Percentiles rank a stretch among this genome's conserved stretches.
These are phyloP conservation scores for Syncephalastrum monosporum DNA, from an alignment of 371 early-diverging fungal genomes.

Conservation along the genomic window DNA sequence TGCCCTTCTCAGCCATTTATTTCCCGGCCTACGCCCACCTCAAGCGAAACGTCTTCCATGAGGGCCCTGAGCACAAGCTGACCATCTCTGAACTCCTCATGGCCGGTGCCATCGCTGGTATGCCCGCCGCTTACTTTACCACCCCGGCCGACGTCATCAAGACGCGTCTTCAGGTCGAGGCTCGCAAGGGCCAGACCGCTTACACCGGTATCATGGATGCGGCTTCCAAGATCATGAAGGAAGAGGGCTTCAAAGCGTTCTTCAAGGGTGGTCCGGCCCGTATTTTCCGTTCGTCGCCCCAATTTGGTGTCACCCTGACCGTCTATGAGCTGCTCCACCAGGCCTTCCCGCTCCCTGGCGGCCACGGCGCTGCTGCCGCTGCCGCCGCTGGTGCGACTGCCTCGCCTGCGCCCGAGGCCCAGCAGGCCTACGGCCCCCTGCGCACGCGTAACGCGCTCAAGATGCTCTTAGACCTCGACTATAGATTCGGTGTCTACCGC, in stretches of 20 bases:
- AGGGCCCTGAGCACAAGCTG: conserved; percentile 75
- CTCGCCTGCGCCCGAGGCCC: conserved; percentile 16
- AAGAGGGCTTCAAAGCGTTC: conserved; percentile 94
- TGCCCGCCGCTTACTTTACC: conserved; percentile 96
- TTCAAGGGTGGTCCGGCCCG: conserved; percentile 95
- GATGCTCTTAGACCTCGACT: conserved; percentile 60
- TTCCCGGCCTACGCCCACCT: conserved; percentile 95
- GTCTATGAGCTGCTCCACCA: conserved; percentile 90
- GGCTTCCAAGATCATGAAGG: conserved; percentile 79
- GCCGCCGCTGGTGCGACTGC: conserved; percentile 20
- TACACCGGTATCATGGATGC: conserved; percentile 90
- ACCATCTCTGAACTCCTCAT: conserved; percentile 77
- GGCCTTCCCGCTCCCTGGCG: conserved; percentile 66
- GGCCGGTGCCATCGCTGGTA: conserved; percentile 94
- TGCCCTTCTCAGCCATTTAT: conserved; percentile 97
- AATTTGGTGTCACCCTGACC: conserved; percentile 95
- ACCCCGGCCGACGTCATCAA: conserved; percentile 99
- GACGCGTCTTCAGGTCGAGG: conserved; percentile 95
- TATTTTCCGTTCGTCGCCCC: conserved; percentile 87
- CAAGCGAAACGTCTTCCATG: conserved; percentile 83
- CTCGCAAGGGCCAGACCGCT: conserved; percentile 83
- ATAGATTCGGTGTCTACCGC: conserved; percentile 55
- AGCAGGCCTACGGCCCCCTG: conserved; percentile 40
- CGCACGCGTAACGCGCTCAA: conserved; percentile 67
- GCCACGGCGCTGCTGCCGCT: conserved; percentile 22